Evolutionary conservation across 2,329 filamentous ascomycete genomes (phyloP).

Genomic region (Pyricularia sp.): DNA sequence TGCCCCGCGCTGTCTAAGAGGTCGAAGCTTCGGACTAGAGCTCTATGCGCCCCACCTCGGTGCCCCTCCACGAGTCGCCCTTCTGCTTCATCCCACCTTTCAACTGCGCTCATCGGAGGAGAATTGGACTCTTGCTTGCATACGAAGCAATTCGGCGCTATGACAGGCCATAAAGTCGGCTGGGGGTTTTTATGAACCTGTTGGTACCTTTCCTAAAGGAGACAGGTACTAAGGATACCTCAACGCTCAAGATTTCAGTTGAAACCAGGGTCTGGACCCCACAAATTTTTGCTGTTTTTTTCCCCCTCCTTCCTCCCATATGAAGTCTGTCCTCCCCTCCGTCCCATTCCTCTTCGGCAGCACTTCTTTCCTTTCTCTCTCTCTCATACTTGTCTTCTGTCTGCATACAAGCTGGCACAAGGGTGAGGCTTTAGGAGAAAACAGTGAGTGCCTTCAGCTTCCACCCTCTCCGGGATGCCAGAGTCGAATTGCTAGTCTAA

Average conservation of each 20-base stretch:
- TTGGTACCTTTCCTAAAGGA: neutral
- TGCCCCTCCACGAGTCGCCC: neutral
- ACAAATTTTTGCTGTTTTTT: neutral
- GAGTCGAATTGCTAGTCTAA: neutral
- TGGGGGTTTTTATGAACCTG: neutral
- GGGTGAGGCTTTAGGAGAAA: neutral
- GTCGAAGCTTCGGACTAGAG: neutral
- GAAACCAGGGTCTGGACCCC: neutral
- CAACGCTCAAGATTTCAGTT: neutral
- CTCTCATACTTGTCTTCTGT: neutral
- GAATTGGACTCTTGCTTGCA: neutral
- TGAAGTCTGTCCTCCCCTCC: constrained; percentile 7
- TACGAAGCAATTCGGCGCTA: neutral
- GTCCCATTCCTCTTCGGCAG: constrained; percentile 1
- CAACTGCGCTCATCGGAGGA: neutral
- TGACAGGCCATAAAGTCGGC: neutral
- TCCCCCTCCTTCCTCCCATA: constrained; percentile 1
- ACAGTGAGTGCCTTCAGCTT: neutral
- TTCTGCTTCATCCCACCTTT: neutral
- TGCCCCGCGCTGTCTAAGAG: neutral
- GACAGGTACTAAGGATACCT: neutral
- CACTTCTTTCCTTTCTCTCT: neutral
- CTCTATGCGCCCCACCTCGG: neutral
- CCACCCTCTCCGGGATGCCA: neutral
- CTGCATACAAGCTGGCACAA: neutral